Conservation (phyloP, 2,329 filamentous ascomycete species). For the Lecanicillium sp. region DNA sequence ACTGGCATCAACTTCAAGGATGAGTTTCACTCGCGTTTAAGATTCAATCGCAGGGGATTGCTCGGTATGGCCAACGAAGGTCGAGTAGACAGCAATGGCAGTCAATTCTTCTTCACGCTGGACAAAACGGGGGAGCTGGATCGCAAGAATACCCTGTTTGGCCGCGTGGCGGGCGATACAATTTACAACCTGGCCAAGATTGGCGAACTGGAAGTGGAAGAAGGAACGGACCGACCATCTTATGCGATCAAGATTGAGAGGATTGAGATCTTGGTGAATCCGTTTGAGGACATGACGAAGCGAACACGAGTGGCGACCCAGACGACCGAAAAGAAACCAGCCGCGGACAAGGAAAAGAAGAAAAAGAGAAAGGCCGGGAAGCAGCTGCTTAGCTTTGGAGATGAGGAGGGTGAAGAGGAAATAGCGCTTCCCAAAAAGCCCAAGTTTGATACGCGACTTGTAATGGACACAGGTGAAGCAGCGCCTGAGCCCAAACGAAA, state of each 20-base stretch:
- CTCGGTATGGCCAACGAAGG: slow-evolving; percentile 95
- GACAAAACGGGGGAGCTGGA: slow-evolving; percentile 78
- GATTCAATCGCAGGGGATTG: slow-evolving; percentile 84
- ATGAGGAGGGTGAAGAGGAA: slow-evolving; percentile 50
- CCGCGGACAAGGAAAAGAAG: slow-evolving; percentile 47
- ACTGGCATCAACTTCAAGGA: slow-evolving; percentile 61
- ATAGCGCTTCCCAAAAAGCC: slow-evolving; percentile 61
- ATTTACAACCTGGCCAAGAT: slow-evolving; percentile 96
- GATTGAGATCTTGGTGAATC: slow-evolving; percentile 71
- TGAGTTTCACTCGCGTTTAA: slow-evolving; percentile 85
- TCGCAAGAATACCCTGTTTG: slow-evolving; percentile 89
- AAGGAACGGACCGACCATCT: slow-evolving; percentile 71
- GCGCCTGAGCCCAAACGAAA: slow-evolving; percentile 20
- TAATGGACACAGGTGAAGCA: slow-evolving; percentile 42
- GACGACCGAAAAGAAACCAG: slow-evolving; percentile 27
- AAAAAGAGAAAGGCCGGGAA: slow-evolving; percentile 65
- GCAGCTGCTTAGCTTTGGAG: slow-evolving; percentile 69
- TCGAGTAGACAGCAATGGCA: slow-evolving; percentile 70
- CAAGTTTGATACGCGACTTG: slow-evolving; percentile 71
- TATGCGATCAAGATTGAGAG: slow-evolving; percentile 75
- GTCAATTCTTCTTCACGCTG: slow-evolving; percentile 94
- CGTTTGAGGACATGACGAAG: slow-evolving; percentile 74
- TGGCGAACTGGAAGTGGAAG: slow-evolving; percentile 74
- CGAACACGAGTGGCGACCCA: slow-evolving; percentile 49
- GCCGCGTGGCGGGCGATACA: slow-evolving; percentile 82